A percentile compares a stretch with the other conserved stretches of the same genome.
phyloP scores from a whole-genome alignment of 1,284 basidiomycete genomes.

The Cutaneotrichosporon spelunceum region DNA sequence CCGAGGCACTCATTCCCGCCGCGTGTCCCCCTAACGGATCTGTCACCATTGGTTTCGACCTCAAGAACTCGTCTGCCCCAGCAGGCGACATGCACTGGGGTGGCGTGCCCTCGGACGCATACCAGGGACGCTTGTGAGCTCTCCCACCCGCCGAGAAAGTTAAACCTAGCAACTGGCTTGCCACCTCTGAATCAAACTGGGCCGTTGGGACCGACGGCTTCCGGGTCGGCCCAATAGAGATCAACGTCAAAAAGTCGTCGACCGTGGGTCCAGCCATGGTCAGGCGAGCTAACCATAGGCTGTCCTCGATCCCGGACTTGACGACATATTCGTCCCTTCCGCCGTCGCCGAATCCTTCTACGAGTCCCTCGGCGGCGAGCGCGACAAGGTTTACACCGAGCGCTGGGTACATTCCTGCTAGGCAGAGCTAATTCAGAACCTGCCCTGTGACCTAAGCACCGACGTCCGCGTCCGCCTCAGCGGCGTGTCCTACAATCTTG shows the following conservation, averaged over 20 bases:
- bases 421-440: conserved; percentile 28
- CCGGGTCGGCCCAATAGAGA: conserved; percentile 26
- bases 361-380: conserved; percentile 25
- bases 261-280: background rate
- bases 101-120: conserved; percentile 33
- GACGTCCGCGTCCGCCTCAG: conserved; percentile 36
- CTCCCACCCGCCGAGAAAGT: background rate
- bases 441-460: conserved; percentile 43
- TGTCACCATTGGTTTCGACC: conserved; percentile 41
- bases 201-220: conserved; percentile 34
- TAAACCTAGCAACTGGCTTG: conserved; percentile 42
- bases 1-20: conserved; percentile 4
- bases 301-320: conserved; percentile 43
- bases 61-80: conserved; percentile 14
- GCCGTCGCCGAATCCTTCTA: conserved; percentile 36
- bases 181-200: conserved; percentile 32
- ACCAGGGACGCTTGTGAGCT: conserved; percentile 43
- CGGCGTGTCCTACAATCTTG: conserved; percentile 34
- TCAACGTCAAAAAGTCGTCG: background rate
- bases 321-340: conserved; percentile 40
- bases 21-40: background rate
- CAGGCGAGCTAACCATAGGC: conserved; percentile 30
- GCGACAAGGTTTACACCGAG: background rate
- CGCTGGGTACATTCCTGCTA: conserved; percentile 4
- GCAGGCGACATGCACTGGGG: conserved; percentile 48